phyloP scores from a whole-genome alignment of 2,329 filamentous ascomycete genomes.

The Ophiostoma australiae region DNA sequence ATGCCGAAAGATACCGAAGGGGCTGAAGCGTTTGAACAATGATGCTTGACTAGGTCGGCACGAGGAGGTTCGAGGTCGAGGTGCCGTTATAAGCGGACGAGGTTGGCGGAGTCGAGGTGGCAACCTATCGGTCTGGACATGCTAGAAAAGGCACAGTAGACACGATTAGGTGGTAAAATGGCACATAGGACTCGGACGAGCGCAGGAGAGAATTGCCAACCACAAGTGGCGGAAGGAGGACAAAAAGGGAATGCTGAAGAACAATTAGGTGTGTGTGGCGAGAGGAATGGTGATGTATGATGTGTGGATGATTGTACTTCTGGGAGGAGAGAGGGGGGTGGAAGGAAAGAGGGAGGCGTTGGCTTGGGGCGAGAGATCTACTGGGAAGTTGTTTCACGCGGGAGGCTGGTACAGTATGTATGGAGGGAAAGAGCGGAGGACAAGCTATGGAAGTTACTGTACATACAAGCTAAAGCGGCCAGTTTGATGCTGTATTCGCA shows the following conservation, averaged over 20 bases:
- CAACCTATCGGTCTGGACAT: slow-evolving; percentile 19
- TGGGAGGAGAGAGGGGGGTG: slow-evolving; percentile 2
- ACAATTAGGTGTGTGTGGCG: not conserved
- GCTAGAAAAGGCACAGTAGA: slow-evolving; percentile 15
- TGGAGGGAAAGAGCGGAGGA: slow-evolving; percentile 8
- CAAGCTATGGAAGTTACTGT: not conserved
- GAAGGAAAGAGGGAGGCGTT: slow-evolving; percentile 9
- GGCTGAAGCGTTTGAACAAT: not conserved
- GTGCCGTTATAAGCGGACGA: not conserved
- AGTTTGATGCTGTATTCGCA: not conserved
- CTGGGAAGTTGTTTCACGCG: not conserved
- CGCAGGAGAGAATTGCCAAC: not conserved
- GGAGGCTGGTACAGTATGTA: not conserved
- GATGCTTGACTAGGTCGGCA: not conserved
- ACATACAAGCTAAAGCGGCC: not conserved
- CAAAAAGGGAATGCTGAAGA: not conserved
- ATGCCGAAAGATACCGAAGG: not conserved
- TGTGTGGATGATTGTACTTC: slow-evolving; percentile 8
- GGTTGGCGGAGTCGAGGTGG: not conserved
- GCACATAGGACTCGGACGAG: not conserved
- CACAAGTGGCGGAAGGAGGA: not conserved
- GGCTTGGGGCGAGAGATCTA: slow-evolving; percentile 14
- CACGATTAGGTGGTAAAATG: not conserved
- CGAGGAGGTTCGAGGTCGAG: not conserved
- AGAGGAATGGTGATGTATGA: slow-evolving; percentile 14